These are phyloP conservation scores for Eucalyptus coolabah DNA, from an alignment of 345 rosid genomes.

Conservation along the genomic window DNA sequence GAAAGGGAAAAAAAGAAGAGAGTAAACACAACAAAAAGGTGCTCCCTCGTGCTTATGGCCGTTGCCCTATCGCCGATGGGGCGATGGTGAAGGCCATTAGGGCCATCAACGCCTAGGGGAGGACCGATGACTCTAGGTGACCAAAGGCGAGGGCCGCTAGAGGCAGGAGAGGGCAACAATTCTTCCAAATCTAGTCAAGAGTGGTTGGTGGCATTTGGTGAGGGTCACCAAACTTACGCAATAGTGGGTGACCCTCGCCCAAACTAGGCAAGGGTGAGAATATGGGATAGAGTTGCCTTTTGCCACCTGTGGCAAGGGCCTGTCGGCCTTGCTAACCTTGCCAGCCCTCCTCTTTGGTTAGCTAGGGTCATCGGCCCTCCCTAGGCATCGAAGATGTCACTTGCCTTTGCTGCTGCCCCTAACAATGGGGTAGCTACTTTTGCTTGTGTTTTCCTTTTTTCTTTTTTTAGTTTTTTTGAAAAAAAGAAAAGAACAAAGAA, in stretches of 20 bases:
- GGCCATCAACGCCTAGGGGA: rapidly evolving
- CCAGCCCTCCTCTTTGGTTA: no score
- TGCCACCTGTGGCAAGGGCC: rapidly evolving
- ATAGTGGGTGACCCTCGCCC: rapidly evolving
- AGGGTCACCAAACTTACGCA: rapidly evolving
- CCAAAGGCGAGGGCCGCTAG: no score
- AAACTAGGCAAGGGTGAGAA: no score
- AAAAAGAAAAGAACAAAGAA: rapidly evolving
- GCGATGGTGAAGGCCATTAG: rapidly evolving
- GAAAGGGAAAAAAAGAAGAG: rapidly evolving
- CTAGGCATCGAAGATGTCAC: rapidly evolving
- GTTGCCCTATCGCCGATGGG: rapidly evolving
- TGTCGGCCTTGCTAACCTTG: no score
- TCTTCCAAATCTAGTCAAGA: no score
- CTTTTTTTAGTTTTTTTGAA: no score
- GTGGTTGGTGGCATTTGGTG: rapidly evolving
- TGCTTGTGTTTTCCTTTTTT: no score
- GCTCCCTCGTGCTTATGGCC: rapidly evolving
- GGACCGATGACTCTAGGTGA: rapidly evolving
- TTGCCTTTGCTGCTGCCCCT: rapidly evolving
- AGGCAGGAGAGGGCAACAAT: rapidly evolving
- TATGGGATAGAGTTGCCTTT: no score
- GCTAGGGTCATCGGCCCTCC: rapidly evolving
- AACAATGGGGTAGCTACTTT: rapidly evolving
- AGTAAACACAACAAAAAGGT: rapidly evolving